Percentiles rank a stretch among this genome's conserved stretches.
Conservation (phyloP, 441 rosid genomes). For the Viola pubescens region DNA sequence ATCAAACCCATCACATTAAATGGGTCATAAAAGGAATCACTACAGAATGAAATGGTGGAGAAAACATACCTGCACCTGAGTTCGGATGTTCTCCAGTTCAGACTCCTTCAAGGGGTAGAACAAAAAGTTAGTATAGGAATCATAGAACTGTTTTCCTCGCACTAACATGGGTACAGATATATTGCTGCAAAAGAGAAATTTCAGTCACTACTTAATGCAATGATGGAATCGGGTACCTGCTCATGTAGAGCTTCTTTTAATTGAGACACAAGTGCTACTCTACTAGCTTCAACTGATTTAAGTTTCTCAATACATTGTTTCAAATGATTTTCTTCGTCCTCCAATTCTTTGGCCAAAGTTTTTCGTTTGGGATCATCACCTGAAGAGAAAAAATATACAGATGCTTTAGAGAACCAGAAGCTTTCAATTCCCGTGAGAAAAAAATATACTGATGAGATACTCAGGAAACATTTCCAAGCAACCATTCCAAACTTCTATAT, state of each 20-base stretch:
- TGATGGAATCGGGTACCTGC: constrained; percentile 39
- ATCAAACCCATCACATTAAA: constrained; percentile 7
- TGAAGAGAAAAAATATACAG: constrained; percentile 22
- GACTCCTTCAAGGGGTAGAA: constrained; percentile 50
- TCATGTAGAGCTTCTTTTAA: constrained; percentile 74
- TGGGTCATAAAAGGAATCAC: background rate
- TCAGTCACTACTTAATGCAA: background rate
- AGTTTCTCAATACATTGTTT: constrained; percentile 73
- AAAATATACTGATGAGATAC: background rate
- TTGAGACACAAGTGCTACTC: constrained; percentile 67
- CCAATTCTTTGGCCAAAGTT: constrained; percentile 51
- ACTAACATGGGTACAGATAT: no score
- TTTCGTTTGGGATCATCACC: constrained; percentile 56
- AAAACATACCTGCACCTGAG: constrained; percentile 64
- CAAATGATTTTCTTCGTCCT: constrained; percentile 59
- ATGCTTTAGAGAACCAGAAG: constrained; percentile 10
- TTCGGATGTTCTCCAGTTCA: constrained; percentile 63
- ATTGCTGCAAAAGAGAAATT: no score
- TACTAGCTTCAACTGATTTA: constrained; percentile 60
- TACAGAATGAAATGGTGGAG: background rate
- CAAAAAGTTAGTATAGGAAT: constrained; percentile 11
- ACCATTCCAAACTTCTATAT: constrained; percentile 1
- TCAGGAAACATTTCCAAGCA: constrained; percentile 2
- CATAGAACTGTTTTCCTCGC: background rate
- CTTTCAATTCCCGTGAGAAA: constrained; percentile 2